These are phyloP conservation scores for Linnemannia exigua DNA, from an alignment of 192 early-diverging fungal genomes.

Conservation along the genomic window DNA sequence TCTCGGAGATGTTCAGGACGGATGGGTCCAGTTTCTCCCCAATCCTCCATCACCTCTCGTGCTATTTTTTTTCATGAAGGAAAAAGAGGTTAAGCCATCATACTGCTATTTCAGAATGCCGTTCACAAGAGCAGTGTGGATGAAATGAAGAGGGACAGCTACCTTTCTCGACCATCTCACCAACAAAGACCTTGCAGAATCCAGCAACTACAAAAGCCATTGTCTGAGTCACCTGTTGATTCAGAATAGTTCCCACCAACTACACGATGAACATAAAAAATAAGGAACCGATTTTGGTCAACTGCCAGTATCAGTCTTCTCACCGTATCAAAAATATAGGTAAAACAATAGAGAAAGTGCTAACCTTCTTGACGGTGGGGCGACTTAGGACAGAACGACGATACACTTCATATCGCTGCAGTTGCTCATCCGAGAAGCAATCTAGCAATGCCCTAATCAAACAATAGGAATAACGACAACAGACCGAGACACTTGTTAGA, in stretches of 20 bases:
- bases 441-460: slow-evolving; percentile 70
- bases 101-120: no score
- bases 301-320: no score
- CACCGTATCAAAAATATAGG: no score
- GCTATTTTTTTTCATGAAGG: slow-evolving; percentile 69
- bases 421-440: slow-evolving; percentile 79
- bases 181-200: slow-evolving; percentile 93
- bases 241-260: slow-evolving; percentile 75
- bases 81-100: no score
- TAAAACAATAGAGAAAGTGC: not conserved
- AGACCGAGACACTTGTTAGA: not conserved
- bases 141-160: not conserved
- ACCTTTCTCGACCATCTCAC: slow-evolving; percentile 89
- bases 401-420: slow-evolving; percentile 86
- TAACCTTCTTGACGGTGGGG: slow-evolving; percentile 80
- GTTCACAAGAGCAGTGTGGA: no score
- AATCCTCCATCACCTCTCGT: slow-evolving; percentile 83
- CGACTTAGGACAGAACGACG: slow-evolving; percentile 83
- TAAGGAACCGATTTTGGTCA: not conserved
- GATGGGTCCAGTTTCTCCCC: slow-evolving; percentile 81
- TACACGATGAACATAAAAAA: slow-evolving; percentile 22
- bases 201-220: slow-evolving; percentile 89
- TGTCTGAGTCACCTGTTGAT: slow-evolving; percentile 78
- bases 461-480: not conserved
- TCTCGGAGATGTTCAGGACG: slow-evolving; percentile 89